Evolutionary conservation across 345 rosid genomes (phyloP), one percentile per base, ranked within the genome.

Genomic region (Eucalyptus brandiana): DNA sequence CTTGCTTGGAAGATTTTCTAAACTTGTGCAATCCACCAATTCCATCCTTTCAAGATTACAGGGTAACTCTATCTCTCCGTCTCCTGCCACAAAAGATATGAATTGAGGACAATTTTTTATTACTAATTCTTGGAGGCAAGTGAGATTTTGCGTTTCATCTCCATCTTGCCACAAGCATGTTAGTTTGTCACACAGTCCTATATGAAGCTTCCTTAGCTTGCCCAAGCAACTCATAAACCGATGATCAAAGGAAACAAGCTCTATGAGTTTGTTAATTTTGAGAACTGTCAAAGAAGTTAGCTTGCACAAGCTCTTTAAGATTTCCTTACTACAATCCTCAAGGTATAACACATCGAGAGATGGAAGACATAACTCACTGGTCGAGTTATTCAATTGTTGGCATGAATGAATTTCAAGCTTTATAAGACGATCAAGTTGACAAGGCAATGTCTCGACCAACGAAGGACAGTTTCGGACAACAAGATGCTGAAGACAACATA

Each of bases 51-150:
- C 44, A 69, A 69, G 40, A 23, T 34, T 69, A 23, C 0, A 69
- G 0, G 80, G 8, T 4, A 34, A 4, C 80, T 18, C 44, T 34
- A 69, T 34, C 12, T 18, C 44, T 18, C 1, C 2, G 0, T 3
- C 80, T 69, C 80, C 4, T 18, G 0, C 44, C 24, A 69, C 42
- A 17, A 69, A 34, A 5, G 44, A 69, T 3, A 1, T 18, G 13
- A 69, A 32, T 69, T 0, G 44, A 17, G 24, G 0, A 69, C 44
- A 69, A 0, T 0, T 17, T 17, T 34, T 1, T 1, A 69, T 34
- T 2, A 0, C 0, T 5, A 69, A 9, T 34, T 34, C 1, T 2
- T 34, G 80, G 24, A 69, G 80, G 26, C 80, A 32, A 18, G 4
- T 34, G 2, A 34, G 80, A 32, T 69, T 69, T 18, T 1, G 12